Conservation (phyloP, 225 moss, liverwort and hornwort genomes). For the Anthoceros angustus region DNA sequence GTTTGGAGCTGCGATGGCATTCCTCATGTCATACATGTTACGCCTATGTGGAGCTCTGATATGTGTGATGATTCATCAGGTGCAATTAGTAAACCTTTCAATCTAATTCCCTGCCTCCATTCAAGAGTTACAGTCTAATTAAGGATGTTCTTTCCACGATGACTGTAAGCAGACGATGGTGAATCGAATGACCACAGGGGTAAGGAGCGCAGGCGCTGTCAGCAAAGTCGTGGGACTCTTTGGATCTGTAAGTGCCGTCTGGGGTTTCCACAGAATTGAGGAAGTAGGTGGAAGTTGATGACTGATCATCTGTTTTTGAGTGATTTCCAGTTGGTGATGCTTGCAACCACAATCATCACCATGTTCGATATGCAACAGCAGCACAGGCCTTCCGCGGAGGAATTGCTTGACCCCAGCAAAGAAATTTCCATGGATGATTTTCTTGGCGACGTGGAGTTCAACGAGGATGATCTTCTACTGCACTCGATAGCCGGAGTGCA, state of each 20-base stretch:
- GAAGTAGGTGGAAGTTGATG: no score
- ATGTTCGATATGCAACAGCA: conserved; percentile 30
- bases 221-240: conserved; percentile 19
- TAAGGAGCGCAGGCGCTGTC: conserved; percentile 12
- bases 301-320: neutral
- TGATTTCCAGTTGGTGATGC: conserved; percentile 23
- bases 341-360: conserved; percentile 23
- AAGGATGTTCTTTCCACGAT: neutral
- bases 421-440: conserved; percentile 23
- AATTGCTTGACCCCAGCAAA: conserved; percentile 8
- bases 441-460: conserved; percentile 7
- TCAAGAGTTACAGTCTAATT: neutral
- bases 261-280: neutral
- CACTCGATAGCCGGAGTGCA: neutral
- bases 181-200: conserved; percentile 18
- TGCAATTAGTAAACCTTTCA: conserved; percentile 2
- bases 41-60: conserved; percentile 47
- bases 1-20: conserved; percentile 31
- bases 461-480: conserved; percentile 4
- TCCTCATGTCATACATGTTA: conserved; percentile 47
- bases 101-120: neutral
- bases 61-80: conserved; percentile 54
- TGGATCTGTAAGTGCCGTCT: conserved; percentile 31
- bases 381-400: conserved; percentile 3
- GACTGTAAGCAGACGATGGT: conserved; percentile 21